Evolutionary conservation across 108 stramenopile genomes (phyloP).

Genomic region (Asterionellopsis glacialis): DNA sequence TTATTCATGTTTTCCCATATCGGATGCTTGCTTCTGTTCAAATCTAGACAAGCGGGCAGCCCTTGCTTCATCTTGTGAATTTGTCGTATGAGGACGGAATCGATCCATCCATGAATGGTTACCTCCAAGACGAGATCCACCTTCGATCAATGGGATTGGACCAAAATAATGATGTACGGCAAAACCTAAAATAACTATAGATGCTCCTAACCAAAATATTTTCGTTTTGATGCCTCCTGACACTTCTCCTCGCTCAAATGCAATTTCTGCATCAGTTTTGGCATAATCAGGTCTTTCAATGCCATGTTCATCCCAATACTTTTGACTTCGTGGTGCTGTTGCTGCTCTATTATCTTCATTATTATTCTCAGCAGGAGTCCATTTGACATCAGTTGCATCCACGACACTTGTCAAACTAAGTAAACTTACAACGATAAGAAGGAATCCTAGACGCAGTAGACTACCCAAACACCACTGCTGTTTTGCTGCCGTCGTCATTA

Average conservation of each 20-base stretch:
- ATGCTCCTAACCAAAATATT: not conserved
- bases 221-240: not conserved
- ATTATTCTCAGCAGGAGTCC: not conserved
- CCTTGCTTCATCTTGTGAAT: not conserved
- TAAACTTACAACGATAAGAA: not conserved
- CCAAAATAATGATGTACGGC: not conserved
- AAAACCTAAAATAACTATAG: not conserved
- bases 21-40: not conserved
- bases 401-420: not conserved
- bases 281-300: slow-evolving; percentile 69
- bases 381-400: not conserved
- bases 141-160: not conserved
- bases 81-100: not conserved
- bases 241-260: slow-evolving; percentile 23
- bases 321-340: slow-evolving; percentile 55
- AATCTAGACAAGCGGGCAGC: slow-evolving; percentile 1
- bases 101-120: not conserved
- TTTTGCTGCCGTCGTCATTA: too few species aligned
- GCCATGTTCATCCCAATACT: slow-evolving; percentile 64
- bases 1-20: too few species aligned
- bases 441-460: too few species aligned
- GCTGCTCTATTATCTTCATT: slow-evolving; percentile 14
- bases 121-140: not conserved
- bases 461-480: too few species aligned
- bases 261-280: slow-evolving; percentile 64